Evolutionary conservation across 202 grass and related monocot species (phyloP), one percentile per base, ranked within the genome.

Genomic region (Sporobolus alterniflorus): DNA sequence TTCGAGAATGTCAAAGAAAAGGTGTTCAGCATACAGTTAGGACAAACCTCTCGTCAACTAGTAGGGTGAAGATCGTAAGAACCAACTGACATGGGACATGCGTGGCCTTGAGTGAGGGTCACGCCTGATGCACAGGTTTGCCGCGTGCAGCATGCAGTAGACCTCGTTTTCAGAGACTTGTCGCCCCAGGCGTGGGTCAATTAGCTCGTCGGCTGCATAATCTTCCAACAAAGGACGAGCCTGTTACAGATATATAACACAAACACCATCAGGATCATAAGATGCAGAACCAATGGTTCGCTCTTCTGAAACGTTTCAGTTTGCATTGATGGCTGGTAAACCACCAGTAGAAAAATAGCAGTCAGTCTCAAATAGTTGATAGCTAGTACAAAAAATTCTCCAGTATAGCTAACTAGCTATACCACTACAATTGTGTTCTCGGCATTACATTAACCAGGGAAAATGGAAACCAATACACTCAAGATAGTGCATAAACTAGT

Each of bases 101-200:
- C 96, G 96, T 1, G 93, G 96, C 66, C 96, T 87, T 6, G 86
- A 82, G 65, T 91, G 91, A 29, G 96, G 93, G 63, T 99, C 93
- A 0, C 96, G 96, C 41, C 91, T 46, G 43, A 99, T 99, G 83
- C 96, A 99, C 15, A 99, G 84, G 64, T 89, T 94, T 9, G 96
- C 96, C 32, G 96, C 96, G 15, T 99, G 96, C 70, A 99, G 21
- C 96, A 99, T 99, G 67, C 91, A 96, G 73, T 92, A 90, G 20
- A 99, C 83, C 77, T 99, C 96, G 0, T 99, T 84, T 79, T 94
- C 89, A 1, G 83, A 88, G 66, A 90, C 92, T 24, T 52, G 57
- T 18, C 69, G 30, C 29, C 81, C 83, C 0, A 98, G 70, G 14
- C 89, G 77, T 11, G 96, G 96, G 71, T 98, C 96, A 16, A 96